A percentile compares a stretch with the other conserved stretches of the same genome.
phyloP scores from a whole-genome alignment of 176 grass and related monocot species.

The Triticum urartu region DNA sequence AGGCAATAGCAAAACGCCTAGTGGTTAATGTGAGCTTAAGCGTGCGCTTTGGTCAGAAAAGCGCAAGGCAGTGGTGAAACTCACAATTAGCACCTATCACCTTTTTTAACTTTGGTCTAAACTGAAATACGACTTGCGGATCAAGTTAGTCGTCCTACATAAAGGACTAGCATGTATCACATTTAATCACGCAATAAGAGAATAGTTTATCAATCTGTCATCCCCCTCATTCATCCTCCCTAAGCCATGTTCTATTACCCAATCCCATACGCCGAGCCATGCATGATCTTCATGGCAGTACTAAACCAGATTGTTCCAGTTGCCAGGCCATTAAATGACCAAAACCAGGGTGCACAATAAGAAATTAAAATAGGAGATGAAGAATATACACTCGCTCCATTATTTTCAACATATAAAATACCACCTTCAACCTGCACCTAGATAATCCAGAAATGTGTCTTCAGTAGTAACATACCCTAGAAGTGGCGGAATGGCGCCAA shows the following conservation, averaged over 20 bases:
- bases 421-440: conserved; percentile 12
- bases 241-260: background rate
- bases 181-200: too few species aligned
- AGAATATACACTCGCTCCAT: conserved; percentile 20
- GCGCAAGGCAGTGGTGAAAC: too few species aligned
- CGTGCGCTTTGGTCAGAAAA: too few species aligned
- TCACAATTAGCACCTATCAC: too few species aligned
- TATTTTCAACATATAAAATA: background rate
- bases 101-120: too few species aligned
- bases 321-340: background rate
- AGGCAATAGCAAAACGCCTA: too few species aligned
- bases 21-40: too few species aligned
- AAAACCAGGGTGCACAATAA: background rate
- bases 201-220: background rate
- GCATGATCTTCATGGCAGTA: background rate
- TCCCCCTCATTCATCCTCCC: background rate
- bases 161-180: too few species aligned
- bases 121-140: background rate
- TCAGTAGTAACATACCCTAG: conserved; percentile 63
- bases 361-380: conserved; percentile 9
- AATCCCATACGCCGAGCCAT: background rate
- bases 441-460: background rate
- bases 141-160: background rate
- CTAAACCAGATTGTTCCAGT: background rate
- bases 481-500: conserved; percentile 98